These are phyloP conservation scores for Dentipellis fragilis DNA, from an alignment of 768 basidiomycete genomes.

Conservation along the genomic window DNA sequence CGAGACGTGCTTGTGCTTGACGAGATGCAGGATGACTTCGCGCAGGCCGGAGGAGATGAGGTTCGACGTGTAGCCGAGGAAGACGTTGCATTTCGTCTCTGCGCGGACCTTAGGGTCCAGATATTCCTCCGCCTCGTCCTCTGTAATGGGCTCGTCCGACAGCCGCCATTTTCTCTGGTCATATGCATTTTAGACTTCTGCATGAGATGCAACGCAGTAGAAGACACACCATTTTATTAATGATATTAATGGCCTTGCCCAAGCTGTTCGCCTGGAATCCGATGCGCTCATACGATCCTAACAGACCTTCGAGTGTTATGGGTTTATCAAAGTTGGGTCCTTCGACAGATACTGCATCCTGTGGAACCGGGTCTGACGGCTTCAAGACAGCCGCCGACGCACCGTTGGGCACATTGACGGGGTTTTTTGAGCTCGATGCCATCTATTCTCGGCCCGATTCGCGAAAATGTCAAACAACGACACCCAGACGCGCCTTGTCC, in stretches of 20 bases:
- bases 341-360: conserved; percentile 57
- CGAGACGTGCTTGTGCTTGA: conserved; percentile 84
- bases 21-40: conserved; percentile 85
- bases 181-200: background rate
- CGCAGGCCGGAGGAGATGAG: conserved; percentile 95
- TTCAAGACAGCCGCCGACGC: conserved; percentile 74
- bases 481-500: no score
- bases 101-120: conserved; percentile 48
- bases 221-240: conserved; percentile 79
- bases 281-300: conserved; percentile 77
- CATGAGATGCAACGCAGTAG: background rate
- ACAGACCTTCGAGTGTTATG: conserved; percentile 54
- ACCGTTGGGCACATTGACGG: conserved; percentile 31
- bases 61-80: conserved; percentile 98
- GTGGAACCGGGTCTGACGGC: conserved; percentile 62
- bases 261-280: conserved; percentile 97
- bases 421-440: background rate
- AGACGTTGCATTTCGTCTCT: conserved; percentile 73
- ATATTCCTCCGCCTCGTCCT: conserved; percentile 64
- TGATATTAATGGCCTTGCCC: conserved; percentile 78
- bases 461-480: no score
- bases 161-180: conserved; percentile 78
- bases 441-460: background rate
- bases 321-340: conserved; percentile 82
- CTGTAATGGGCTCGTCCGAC: conserved; percentile 68